Evolutionary conservation across 805 yeast genomes (phyloP), one percentile per base, ranked within the genome.

Genomic region (Komagataella kurtzmanii): DNA sequence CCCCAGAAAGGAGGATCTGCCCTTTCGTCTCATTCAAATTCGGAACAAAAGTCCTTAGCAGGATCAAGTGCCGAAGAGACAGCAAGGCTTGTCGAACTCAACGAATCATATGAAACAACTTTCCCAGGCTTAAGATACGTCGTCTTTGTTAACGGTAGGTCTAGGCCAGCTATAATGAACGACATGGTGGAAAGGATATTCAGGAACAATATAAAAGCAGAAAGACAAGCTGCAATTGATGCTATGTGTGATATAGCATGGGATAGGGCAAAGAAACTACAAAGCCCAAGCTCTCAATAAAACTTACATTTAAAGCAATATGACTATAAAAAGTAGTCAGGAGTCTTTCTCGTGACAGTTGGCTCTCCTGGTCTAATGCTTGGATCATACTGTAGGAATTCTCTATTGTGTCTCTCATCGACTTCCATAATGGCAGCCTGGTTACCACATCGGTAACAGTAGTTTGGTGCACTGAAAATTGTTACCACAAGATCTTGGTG

Each of bases 341-440:
- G 98, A 7, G 97, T 90, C 67, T 91, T 89, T 69, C 98, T 81
- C 47, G 95, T 87, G 45, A 90, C 98, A 7, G 96, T 87, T 53
- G 99, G 98, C 72, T 91, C 99, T 54, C 97, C 97, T 12, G 97
- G 96, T 71, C 99, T 82, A 54, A 93, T 89, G 51, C 90, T 83
- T 49, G 98, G 98, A 66, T 91, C 98, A 68, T 91, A 91, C 69
- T 91, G 97, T 69, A 91, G 72, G 67, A 89, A 88, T 66, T 83
- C 95, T 77, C 87, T 83, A 67, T 86, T 83, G 68, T 88, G 91
- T 65, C 83, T 85, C 68, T 90, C 97, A 67, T 90, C 97, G 55
- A 90, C 96, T 71, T 90, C 97, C 97, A 90, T 90, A 59, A 90
- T 88, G 44, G 97, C 97, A 47, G 97, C 97, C 73, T 88, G 96